Conservation (phyloP, 2,329 filamentous ascomycete genomes). For the Arthrobotrys sinensis region DNA sequence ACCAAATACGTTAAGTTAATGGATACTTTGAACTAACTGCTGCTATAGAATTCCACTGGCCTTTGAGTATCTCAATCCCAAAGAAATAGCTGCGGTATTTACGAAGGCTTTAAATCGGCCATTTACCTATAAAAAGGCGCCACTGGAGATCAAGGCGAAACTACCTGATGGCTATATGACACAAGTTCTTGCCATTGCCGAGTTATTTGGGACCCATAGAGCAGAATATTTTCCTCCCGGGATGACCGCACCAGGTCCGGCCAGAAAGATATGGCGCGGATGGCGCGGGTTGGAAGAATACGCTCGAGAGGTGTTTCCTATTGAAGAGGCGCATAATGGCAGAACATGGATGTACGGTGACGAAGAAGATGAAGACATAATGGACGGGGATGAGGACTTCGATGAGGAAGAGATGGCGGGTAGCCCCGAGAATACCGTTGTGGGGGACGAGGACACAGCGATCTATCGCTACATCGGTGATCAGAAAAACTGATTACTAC, state of each 20-base stretch:
- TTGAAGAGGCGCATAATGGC: constrained; percentile 95
- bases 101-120: constrained; percentile 82
- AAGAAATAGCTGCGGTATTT: constrained; percentile 86
- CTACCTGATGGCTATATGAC: constrained; percentile 90
- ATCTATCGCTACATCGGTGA: constrained; percentile 48
- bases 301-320: constrained; percentile 90
- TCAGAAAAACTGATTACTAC: constrained; percentile 39
- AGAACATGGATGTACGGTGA: constrained; percentile 88
- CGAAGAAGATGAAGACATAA: constrained; percentile 68
- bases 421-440: constrained; percentile 57
- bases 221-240: constrained; percentile 65
- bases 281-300: constrained; percentile 94
- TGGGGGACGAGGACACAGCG: constrained; percentile 54
- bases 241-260: constrained; percentile 79
- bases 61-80: constrained; percentile 88
- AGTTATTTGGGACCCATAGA: constrained; percentile 72
- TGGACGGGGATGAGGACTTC: constrained; percentile 52
- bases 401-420: constrained; percentile 57
- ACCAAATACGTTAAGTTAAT: constrained; percentile 14
- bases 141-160: constrained; percentile 86
- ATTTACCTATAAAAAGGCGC: constrained; percentile 82
- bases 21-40: constrained; percentile 65
- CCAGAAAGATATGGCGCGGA: constrained; percentile 89
- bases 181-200: constrained; percentile 81
- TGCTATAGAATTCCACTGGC: constrained; percentile 82